A percentile compares a stretch with the other conserved stretches of the same genome.
These are phyloP conservation scores for Rhododendron molle DNA, from an alignment of 148 eudicot species.

Conservation along the genomic window DNA sequence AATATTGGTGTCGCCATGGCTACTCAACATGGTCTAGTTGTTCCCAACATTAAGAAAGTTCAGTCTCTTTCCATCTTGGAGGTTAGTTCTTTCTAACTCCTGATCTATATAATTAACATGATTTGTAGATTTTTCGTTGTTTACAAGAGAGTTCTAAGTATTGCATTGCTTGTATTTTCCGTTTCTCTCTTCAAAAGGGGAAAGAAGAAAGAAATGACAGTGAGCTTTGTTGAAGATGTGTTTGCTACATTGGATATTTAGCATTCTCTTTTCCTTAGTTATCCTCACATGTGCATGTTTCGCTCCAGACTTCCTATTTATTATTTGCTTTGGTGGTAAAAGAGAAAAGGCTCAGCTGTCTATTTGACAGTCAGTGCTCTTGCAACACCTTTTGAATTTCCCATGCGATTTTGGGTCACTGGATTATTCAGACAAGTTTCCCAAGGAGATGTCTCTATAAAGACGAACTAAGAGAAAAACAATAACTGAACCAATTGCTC, in stretches of 20 bases:
- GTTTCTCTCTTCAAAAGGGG: background rate
- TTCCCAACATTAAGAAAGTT: constrained; percentile 89
- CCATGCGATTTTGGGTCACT: background rate
- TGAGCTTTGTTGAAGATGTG: constrained; percentile 3
- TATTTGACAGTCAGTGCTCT: background rate
- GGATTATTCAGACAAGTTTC: background rate
- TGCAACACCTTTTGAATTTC: background rate
- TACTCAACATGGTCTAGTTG: constrained; percentile 86
- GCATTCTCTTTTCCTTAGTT: background rate
- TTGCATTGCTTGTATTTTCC: background rate
- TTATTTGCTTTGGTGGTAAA: background rate
- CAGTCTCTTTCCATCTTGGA: constrained; percentile 80
- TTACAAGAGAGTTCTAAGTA: background rate
- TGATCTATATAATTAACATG: background rate
- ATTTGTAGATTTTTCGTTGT: background rate
- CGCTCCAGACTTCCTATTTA: background rate
- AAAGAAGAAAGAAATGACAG: background rate
- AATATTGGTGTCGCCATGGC: constrained; percentile 98
- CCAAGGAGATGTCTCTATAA: background rate
- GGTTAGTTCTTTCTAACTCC: constrained; percentile 38
- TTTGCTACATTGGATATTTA: background rate
- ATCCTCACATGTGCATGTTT: background rate
- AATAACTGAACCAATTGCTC: background rate
- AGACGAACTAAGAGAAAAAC: background rate
- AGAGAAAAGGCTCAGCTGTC: background rate